Evolutionary conservation across 805 yeast species (phyloP), one percentile per base, ranked within the genome.

Genomic region (Suhomyces sp.): DNA sequence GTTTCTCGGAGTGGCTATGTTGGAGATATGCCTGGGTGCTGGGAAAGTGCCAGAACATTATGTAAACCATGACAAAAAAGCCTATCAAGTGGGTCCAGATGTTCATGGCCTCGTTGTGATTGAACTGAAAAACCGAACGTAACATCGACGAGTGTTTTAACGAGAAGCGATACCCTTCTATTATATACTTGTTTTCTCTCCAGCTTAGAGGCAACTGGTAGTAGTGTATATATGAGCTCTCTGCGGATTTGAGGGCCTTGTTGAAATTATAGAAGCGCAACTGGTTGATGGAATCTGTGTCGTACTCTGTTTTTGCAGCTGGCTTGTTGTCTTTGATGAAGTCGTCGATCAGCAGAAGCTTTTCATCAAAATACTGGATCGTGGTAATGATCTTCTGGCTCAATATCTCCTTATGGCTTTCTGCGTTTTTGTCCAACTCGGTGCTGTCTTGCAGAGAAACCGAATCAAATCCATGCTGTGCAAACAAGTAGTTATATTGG

Each of bases 71-170:
- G 25, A 82, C 60, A 2, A 82, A 27, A 2, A 87, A 80, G 12
- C 97, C 98, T 1, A 83, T 33, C 12, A 89, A 62, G 71, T 93
- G 99, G 0, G 97, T 81, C 98, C 99, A 93, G 51, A 93, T 91
- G 69, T 94, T 94, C 64, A 87, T 80, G 0, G 96, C 81, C 67
- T 93, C 99, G 65, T 93, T 93, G 69, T 94, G 98, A 66, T 59
- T 78, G 57, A 73, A 72, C 46, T 74, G 65, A 63, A 83, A 78
- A 15, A 91, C 72, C 46, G 92, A 82, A 53, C 75, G 67, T 27
- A 86, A 48, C 57, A 94, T 86, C 50, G 80, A 77, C 6, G 61
- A 27, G 63, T 86, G 91, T 40, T 80, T 78, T 52, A 81, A 72
- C 55, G 86, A 84, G 69, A 93, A 94, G 54, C 97, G 75, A 71